A percentile compares a stretch with the other conserved stretches of the same genome.
These are phyloP conservation scores for Thymus mandschuricus DNA, from an alignment of 257 asterid genomes.

Conservation along the genomic window DNA sequence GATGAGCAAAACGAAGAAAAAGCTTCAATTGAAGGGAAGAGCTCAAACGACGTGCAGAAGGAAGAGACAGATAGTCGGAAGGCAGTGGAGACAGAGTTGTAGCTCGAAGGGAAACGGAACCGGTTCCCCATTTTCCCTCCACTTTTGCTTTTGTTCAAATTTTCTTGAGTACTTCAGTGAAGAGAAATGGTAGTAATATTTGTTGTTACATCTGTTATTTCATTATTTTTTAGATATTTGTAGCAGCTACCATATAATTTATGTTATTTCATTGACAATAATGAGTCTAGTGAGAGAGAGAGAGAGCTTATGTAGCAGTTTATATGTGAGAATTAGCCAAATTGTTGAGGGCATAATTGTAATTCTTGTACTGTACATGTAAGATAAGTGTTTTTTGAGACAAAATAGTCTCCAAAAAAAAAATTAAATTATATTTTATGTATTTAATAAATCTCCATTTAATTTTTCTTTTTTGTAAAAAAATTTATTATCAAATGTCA, in stretches of 20 bases:
- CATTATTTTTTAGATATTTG: background rate
- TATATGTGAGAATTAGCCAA: constrained; percentile 22
- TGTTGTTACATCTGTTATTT: constrained; percentile 15
- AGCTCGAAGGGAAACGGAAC: constrained; percentile 10
- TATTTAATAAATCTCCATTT: background rate
- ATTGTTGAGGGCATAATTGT: constrained; percentile 15
- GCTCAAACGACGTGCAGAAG: constrained; percentile 22
- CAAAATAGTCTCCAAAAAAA: background rate
- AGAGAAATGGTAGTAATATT: background rate
- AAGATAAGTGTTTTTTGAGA: constrained; percentile 5
- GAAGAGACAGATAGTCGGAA: constrained; percentile 47
- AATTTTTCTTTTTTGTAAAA: too few relatives aligned
- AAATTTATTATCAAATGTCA: too few relatives aligned
- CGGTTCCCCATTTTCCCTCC: background rate
- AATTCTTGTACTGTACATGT: constrained; percentile 12
- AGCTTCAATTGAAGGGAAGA: constrained; percentile 34
- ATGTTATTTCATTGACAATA: constrained; percentile 8
- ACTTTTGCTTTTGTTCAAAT: background rate
- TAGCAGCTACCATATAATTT: background rate
- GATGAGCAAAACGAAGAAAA: constrained; percentile 59
- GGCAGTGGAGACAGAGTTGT: constrained; percentile 26
- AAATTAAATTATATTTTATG: background rate
- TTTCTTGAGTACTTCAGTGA: background rate
- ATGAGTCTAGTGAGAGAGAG: background rate
- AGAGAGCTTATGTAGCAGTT: background rate